Base-by-base conservation (phyloP, 75 land plant genomes). In the Picea glauca region DNA sequence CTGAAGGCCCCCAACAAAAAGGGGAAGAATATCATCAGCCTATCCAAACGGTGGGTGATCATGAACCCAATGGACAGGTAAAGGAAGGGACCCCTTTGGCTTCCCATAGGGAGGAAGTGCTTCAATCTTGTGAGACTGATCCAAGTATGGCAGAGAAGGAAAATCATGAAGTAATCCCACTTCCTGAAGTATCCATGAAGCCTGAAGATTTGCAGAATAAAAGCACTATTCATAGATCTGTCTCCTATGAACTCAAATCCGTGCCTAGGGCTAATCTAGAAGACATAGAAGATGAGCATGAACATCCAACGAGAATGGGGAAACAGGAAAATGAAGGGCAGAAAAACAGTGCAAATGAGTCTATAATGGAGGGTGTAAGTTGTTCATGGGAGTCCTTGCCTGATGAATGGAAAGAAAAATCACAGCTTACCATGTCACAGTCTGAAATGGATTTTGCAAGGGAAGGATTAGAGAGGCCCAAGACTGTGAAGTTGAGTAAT, bases 331-430 rank as follows among this genome's bases (percentile, higher is more conserved):
- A 18, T 40, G 73, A 70, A 8, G 46, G 20, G 54, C 50, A 70
- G 54, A 46, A 40, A 20, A 21, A 40, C 18, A 40, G 9, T 1
- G 8, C 23, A 70, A 20, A 40, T 17, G 50, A 20, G 20, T 20
- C 40, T 8, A 70, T 38, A 35, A 7, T 70, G 54, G 73, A 70
- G 50, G 54, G 23, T 70, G 54, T 11, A 70, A 70, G 20, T 18
- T 18, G 5, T 5, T 43, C 46, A 40, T 46, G n/a, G 11, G 17
- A 4, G 20, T 35, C 3, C 18, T 40, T 18, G 2, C 1, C 50
- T 43, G 50, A 40, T 70, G 21, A 70, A 40, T 35, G 9, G 73
- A 70, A 70, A 20, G n/a, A 21, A n/a, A 70, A 70, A 70, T 70
- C 50, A 40, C 21, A 70, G 40, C 20, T 70, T 70, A 23, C 73